Percentiles rank a stretch among this genome's conserved stretches.
Evolutionary conservation across 202 grass and related monocot species (phyloP).

Genomic region (Setaria viridis): DNA sequence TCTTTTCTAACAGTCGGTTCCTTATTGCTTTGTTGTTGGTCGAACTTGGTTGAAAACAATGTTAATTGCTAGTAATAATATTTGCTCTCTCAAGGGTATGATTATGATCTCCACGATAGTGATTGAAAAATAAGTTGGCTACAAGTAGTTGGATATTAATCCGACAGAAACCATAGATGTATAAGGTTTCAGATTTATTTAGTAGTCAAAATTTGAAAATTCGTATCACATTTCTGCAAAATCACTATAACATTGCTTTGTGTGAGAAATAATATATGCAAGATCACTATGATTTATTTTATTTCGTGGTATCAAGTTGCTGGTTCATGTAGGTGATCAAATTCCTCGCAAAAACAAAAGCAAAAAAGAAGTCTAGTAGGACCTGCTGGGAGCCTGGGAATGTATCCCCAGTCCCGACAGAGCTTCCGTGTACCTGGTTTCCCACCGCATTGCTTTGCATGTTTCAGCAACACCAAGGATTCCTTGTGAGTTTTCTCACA

Average conservation of each 20-base stretch:
- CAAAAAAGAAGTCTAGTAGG: not conserved
- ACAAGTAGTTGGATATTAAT: too few relatives aligned
- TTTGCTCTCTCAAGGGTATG: too few relatives aligned
- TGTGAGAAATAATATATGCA: not conserved
- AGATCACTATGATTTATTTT: not conserved
- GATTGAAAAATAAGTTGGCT: too few relatives aligned
- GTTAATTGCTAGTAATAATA: too few relatives aligned
- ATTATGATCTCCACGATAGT: too few relatives aligned
- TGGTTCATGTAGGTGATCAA: conserved; percentile 14
- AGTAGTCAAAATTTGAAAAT: not conserved
- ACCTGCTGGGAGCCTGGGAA: not conserved
- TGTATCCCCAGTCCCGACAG: not conserved
- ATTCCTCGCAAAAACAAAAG: not conserved
- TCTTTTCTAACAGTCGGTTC: too few relatives aligned
- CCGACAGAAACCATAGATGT: not conserved
- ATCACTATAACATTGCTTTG: too few relatives aligned
- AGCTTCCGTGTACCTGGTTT: not conserved
- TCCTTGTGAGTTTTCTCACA: conserved; percentile 14
- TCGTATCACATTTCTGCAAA: not conserved
- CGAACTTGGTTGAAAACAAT: too few relatives aligned
- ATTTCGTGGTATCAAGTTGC: not conserved
- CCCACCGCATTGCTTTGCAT: conserved; percentile 1
- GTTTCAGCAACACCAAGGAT: conserved; percentile 13
- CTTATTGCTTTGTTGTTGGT: too few relatives aligned
- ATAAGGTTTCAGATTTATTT: not conserved